A percentile compares a stretch with the other conserved stretches of the same genome.
These are phyloP conservation scores for Ceratobasidium theobromae DNA, from an alignment of 1,284 basidiomycete genomes.

Conservation along the genomic window DNA sequence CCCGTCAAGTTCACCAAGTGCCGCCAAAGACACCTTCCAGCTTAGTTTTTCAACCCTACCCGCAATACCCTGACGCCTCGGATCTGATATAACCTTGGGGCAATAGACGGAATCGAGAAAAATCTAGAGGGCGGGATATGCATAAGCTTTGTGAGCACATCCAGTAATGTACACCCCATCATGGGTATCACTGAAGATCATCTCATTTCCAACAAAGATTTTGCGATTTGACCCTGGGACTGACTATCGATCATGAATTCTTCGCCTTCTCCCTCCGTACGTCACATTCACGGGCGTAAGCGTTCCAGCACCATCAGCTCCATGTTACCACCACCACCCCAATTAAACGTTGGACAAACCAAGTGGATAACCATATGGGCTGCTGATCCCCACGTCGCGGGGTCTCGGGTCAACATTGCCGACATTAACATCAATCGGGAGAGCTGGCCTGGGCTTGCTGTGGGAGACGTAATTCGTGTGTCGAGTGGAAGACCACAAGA, in stretches of 20 bases:
- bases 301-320: conserved; percentile 34
- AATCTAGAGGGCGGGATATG: neutral
- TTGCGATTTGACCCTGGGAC: neutral
- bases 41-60: too few relatives aligned
- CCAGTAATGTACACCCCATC: neutral
- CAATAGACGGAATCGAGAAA: neutral
- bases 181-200: neutral
- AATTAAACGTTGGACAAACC: conserved; percentile 32
- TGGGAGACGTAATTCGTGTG: conserved; percentile 69
- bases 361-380: conserved; percentile 31
- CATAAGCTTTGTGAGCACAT: neutral
- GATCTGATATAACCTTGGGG: neutral
- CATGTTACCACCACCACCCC: conserved; percentile 33
- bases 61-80: too few relatives aligned
- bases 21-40: too few relatives aligned
- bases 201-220: conserved; percentile 24
- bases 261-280: conserved; percentile 27
- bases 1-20: too few relatives aligned
- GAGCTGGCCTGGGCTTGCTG: conserved; percentile 70
- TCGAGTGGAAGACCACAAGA: conserved; percentile 49
- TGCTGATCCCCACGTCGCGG: conserved; percentile 11
- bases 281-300: conserved; percentile 32
- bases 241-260: conserved; percentile 27
- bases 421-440: conserved; percentile 66
- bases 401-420: conserved; percentile 37